A percentile compares a stretch with the other conserved stretches of the same genome.
phyloP scores from a whole-genome alignment of 345 rosid genomes.

The Schrenkiella parvula region DNA sequence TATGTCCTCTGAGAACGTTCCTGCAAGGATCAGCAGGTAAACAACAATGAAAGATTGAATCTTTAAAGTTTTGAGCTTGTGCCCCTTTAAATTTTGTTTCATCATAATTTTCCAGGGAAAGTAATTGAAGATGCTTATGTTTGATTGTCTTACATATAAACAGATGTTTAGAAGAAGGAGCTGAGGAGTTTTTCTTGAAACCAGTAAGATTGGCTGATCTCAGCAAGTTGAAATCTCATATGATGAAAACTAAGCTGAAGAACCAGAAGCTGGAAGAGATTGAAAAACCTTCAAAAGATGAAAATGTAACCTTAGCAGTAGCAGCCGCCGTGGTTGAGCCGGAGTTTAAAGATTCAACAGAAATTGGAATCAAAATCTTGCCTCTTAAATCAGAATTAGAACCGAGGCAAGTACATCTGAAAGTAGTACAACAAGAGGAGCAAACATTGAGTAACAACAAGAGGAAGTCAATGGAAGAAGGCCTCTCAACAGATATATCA shows the following conservation, averaged over 20 bases:
- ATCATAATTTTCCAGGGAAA: background rate
- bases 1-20: constrained; percentile 88
- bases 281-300: constrained; percentile 2
- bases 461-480: constrained; percentile 45
- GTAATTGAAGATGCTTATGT: background rate
- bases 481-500: constrained; percentile 23
- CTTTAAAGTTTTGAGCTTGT: background rate
- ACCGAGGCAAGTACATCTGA: constrained; percentile 6
- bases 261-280: constrained; percentile 31
- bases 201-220: constrained; percentile 86
- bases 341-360: constrained; percentile 11
- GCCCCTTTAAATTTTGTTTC: background rate
- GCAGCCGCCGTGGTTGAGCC: background rate
- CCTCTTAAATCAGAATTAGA: constrained; percentile 7
- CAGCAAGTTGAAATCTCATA: constrained; percentile 58
- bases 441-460: constrained; percentile 29
- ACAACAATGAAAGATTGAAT: background rate
- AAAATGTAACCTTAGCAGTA: background rate
- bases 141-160: background rate
- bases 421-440: constrained; percentile 17
- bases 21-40: constrained; percentile 49
- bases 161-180: constrained; percentile 91
- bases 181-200: constrained; percentile 82
- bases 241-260: constrained; percentile 32
- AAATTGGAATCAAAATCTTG: background rate